Evolutionary conservation across 2,329 filamentous ascomycete genomes (phyloP).

Genomic region (Arachnomyces sp.): DNA sequence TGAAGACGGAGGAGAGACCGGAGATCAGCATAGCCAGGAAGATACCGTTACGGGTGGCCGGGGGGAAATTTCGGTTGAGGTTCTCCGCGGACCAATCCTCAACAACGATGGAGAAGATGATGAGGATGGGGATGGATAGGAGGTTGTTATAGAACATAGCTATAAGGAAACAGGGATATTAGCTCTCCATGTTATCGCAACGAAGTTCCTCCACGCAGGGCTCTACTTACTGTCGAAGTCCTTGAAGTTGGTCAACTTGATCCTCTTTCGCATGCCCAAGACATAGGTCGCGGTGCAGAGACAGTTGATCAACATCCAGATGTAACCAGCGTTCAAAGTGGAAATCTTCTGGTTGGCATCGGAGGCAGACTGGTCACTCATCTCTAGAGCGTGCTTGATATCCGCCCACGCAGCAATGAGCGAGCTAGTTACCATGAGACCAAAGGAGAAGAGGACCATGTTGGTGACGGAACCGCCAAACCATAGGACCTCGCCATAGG

Average conservation of each 20-base stretch:
- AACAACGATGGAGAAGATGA: conserved; percentile 68
- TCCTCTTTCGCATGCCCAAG: conserved; percentile 91
- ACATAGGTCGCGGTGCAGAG: conserved; percentile 87
- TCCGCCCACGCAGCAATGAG: conserved; percentile 95
- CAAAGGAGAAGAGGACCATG: conserved; percentile 85
- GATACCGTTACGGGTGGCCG: conserved; percentile 68
- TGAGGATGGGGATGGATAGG: conserved; percentile 84
- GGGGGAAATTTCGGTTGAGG: conserved; percentile 77
- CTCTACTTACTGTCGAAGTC: conserved; percentile 93
- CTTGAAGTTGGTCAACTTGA: conserved; percentile 99
- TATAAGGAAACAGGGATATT: conserved; percentile 35
- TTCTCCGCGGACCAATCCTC: conserved; percentile 92
- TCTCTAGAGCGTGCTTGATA: conserved; percentile 73
- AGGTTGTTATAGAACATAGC: conserved; percentile 99
- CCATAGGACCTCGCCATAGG: conserved; percentile 96
- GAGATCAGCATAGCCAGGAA: conserved; percentile 89
- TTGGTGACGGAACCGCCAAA: conserved; percentile 88
- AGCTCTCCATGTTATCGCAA: not conserved
- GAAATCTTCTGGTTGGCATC: conserved; percentile 69
- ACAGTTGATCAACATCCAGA: conserved; percentile 98
- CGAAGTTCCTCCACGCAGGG: conserved; percentile 4
- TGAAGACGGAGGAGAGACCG: conserved; percentile 86
- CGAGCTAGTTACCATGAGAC: conserved; percentile 91
- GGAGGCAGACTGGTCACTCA: conserved; percentile 42
- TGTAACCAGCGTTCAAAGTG: conserved; percentile 86